A percentile compares a stretch with the other conserved stretches of the same genome.
These are phyloP conservation scores for Solanum chiquidenum DNA, from an alignment of 257 asterid genomes.

Conservation along the genomic window DNA sequence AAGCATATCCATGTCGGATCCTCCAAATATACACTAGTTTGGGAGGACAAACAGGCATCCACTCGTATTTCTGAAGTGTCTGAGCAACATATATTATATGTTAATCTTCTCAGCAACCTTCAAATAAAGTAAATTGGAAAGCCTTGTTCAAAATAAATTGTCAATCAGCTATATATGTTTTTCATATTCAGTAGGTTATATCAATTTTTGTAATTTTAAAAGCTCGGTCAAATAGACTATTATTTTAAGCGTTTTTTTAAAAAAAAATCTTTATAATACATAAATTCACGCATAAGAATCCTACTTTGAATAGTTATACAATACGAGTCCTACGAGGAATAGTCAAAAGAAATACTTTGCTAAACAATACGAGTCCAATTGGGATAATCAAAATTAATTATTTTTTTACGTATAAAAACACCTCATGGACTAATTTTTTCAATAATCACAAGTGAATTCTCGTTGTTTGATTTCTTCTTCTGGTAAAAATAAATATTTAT, in stretches of 20 bases:
- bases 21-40: not conserved
- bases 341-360: not conserved
- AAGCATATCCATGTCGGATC: rapidly evolving
- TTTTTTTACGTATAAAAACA: not conserved
- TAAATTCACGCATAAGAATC: not conserved
- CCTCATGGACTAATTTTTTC: not conserved
- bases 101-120: no score
- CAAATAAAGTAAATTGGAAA: no score
- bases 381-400: not conserved
- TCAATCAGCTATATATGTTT: no score
- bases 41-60: not conserved
- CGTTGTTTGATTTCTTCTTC: not conserved
- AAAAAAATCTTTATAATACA: no score
- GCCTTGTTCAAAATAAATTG: no score
- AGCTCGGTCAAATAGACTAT: no score
- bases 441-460: not conserved
- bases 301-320: not conserved
- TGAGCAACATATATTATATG: no score
- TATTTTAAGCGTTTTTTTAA: no score
- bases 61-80: no score
- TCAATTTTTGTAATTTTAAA: no score
- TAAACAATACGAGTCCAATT: not conserved
- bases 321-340: no score
- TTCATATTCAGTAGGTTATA: no score
- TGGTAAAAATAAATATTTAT: not conserved